Evolutionary conservation across 1,284 basidiomycete genomes (phyloP).

Genomic region (Leccinum subrobustum): DNA sequence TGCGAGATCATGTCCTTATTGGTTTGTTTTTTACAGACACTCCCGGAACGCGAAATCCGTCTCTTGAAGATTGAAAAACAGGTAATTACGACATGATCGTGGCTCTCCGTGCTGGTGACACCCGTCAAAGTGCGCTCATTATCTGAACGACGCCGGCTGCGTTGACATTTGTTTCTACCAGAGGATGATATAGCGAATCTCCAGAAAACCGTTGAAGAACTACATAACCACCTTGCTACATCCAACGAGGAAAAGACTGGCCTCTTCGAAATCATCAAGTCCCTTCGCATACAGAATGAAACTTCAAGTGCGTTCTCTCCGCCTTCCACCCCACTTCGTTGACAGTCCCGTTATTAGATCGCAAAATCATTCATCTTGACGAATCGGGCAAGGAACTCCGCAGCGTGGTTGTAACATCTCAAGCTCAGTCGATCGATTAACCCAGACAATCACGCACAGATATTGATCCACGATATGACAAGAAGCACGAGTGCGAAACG

Average conservation of each 20-base stretch:
- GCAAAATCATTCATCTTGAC: not conserved
- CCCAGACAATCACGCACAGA: not conserved
- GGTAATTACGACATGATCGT: not conserved
- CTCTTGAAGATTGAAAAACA: not conserved
- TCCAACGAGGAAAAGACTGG: not conserved
- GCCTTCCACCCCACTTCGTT: not conserved
- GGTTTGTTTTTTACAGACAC: not conserved
- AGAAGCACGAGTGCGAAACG: no score
- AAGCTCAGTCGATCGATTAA: not conserved
- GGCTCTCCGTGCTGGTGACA: not conserved
- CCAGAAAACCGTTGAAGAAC: not conserved
- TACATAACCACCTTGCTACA: not conserved
- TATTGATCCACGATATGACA: not conserved
- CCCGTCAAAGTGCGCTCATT: not conserved
- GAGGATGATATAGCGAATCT: not conserved
- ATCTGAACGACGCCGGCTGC: not conserved
- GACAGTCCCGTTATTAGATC: not conserved
- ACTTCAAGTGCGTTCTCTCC: not conserved
- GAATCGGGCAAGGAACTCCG: not conserved
- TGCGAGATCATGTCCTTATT: not conserved
- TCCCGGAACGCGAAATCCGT: not conserved
- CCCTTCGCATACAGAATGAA: not conserved
- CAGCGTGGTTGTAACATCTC: not conserved
- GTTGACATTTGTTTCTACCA: not conserved
- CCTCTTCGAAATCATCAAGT: not conserved